Percentiles rank a stretch among this genome's conserved stretches.
These are phyloP conservation scores for Pichia kluyveri DNA, from an alignment of 805 yeast genomes.

Conservation along the genomic window DNA sequence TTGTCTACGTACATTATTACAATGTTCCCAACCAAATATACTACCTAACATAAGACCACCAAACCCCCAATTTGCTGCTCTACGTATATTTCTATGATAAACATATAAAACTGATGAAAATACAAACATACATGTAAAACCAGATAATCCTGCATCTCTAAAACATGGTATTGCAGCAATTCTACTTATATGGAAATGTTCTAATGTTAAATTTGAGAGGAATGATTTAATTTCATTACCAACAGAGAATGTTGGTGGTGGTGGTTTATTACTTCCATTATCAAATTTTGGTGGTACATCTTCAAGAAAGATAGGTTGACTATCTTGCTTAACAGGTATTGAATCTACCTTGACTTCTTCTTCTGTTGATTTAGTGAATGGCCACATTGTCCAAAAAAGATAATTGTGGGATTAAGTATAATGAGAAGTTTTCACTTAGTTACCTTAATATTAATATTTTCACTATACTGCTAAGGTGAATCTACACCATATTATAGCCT, in stretches of 20 bases:
- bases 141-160: slow-evolving; percentile 69
- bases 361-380: background rate
- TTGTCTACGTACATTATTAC: slow-evolving; percentile 61
- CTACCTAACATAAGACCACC: slow-evolving; percentile 76
- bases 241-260: slow-evolving; percentile 10
- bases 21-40: slow-evolving; percentile 87
- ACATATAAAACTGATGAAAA: slow-evolving; percentile 58
- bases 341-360: background rate
- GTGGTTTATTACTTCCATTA: background rate
- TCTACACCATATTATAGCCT: too few species aligned
- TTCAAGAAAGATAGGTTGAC: slow-evolving; percentile 31
- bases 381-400: background rate
- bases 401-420: too few species aligned
- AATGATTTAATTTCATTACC: slow-evolving; percentile 15
- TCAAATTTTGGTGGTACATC: slow-evolving; percentile 45
- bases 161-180: slow-evolving; percentile 64
- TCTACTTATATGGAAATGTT: slow-evolving; percentile 45
- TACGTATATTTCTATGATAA: slow-evolving; percentile 51
- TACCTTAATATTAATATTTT: too few species aligned
- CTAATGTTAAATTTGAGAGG: slow-evolving; percentile 28
- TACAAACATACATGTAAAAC: slow-evolving; percentile 64
- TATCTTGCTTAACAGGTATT: background rate
- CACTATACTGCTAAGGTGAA: too few species aligned
- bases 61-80: slow-evolving; percentile 74
- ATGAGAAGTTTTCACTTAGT: too few species aligned